These are phyloP conservation scores for Leccinum idahoense DNA, from an alignment of 1,284 basidiomycete species.

Conservation along the genomic window DNA sequence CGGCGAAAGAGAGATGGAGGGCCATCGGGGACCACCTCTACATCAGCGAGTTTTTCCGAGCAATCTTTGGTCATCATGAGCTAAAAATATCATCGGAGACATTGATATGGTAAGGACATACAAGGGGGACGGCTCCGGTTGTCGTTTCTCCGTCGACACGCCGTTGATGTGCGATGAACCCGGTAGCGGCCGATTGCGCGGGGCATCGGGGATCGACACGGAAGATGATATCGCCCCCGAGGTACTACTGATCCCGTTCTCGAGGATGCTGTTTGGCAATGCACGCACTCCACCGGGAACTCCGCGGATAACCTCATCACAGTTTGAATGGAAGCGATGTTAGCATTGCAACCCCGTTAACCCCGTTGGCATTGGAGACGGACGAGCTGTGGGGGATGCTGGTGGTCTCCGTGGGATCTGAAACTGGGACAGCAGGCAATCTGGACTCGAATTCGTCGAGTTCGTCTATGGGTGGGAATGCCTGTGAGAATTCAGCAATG, in stretches of 20 bases:
- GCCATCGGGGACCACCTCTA: conserved; percentile 21
- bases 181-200: conserved; percentile 12
- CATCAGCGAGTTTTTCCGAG: conserved; percentile 12
- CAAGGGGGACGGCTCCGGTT: conserved; percentile 15
- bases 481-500: conserved; percentile 51
- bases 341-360: conserved; percentile 9
- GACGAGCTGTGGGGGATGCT: conserved; percentile 20
- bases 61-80: conserved; percentile 12
- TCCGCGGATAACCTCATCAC: conserved; percentile 37
- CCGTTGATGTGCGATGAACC: conserved; percentile 15
- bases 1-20: conserved; percentile 32
- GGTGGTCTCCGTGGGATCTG: conserved; percentile 34
- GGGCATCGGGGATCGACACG: conserved; percentile 21
- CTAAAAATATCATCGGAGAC: conserved; percentile 11
- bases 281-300: conserved; percentile 12
- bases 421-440: conserved; percentile 45
- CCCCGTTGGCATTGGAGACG: conserved; percentile 11
- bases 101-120: conserved; percentile 12
- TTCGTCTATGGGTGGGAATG: conserved; percentile 73
- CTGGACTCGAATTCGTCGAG: conserved; percentile 52
- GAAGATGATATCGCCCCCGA: conserved; percentile 22
- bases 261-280: conserved; percentile 19
- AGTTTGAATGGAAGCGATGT: conserved; percentile 29
- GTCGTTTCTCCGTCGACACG: conserved; percentile 14
- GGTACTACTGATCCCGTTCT: conserved; percentile 27